Conservation (phyloP, 805 yeast genomes). For the Torulaspora microellipsoides region DNA sequence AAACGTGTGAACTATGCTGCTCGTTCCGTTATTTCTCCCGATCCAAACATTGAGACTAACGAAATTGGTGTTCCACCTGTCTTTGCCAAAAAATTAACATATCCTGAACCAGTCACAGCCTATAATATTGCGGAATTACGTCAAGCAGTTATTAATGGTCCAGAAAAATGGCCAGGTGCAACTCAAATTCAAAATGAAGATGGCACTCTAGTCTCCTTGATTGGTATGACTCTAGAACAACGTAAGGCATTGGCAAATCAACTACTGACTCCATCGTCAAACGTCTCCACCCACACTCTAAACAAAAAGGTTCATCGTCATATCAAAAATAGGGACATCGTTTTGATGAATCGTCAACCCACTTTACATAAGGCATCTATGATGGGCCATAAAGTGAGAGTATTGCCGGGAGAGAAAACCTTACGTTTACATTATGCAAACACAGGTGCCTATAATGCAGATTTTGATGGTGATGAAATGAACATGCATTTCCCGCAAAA, state of each 20-base stretch:
- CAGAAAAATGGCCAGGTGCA: slow-evolving; percentile 99
- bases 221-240: slow-evolving; percentile 89
- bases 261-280: slow-evolving; percentile 75
- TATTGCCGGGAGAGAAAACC: slow-evolving; percentile 95
- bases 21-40: slow-evolving; percentile 98
- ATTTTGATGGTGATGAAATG: slow-evolving; percentile 99
- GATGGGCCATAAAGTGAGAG: slow-evolving; percentile 99
- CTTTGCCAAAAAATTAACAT: slow-evolving; percentile 90
- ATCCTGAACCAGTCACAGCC: slow-evolving; percentile 96
- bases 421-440: slow-evolving; percentile 95
- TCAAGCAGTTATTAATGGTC: slow-evolving; percentile 95
- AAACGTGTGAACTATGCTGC: slow-evolving; percentile 99
- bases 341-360: slow-evolving; percentile 98
- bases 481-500: slow-evolving; percentile 99
- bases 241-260: slow-evolving; percentile 94
- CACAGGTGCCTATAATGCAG: slow-evolving; percentile 98
- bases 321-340: slow-evolving; percentile 90
- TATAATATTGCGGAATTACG: slow-evolving; percentile 87
- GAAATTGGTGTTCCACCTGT: slow-evolving; percentile 99
- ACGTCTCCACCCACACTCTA: slow-evolving; percentile 52
- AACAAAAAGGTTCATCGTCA: slow-evolving; percentile 95
- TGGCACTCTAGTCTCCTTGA: slow-evolving; percentile 73
- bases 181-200: slow-evolving; percentile 93
- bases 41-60: slow-evolving; percentile 95
- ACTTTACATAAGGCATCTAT: slow-evolving; percentile 98